Evolutionary conservation across 1,284 basidiomycete genomes (phyloP).

Genomic region (Tranzscheliella williamsii): DNA sequence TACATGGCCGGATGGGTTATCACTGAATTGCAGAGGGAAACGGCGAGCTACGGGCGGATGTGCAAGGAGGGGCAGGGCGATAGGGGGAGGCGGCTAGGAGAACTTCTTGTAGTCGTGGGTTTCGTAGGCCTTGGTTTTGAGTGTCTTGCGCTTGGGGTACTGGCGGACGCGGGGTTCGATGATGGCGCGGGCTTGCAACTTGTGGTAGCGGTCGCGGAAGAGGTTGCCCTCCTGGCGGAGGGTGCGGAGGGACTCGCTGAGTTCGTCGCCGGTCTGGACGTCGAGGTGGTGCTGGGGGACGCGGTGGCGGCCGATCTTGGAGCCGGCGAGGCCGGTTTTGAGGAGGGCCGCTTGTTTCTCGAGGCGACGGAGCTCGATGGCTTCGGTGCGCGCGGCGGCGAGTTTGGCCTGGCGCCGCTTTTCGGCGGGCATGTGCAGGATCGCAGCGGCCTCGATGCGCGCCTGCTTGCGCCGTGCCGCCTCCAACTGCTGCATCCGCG

Average conservation of each 20-base stretch:
- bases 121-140: constrained; percentile 27
- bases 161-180: constrained; percentile 70
- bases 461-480: constrained; percentile 26
- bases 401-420: constrained; percentile 18
- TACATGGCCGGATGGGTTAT: no score
- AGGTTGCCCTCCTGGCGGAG: constrained; percentile 92
- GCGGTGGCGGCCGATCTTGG: constrained; percentile 37
- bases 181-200: constrained; percentile 75
- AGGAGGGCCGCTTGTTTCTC: constrained; percentile 23
- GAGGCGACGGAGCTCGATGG: constrained; percentile 16
- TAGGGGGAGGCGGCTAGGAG: neutral
- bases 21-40: no score
- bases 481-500: constrained; percentile 6
- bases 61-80: neutral
- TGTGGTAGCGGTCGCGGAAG: constrained; percentile 84
- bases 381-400: constrained; percentile 18
- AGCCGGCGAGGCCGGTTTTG: constrained; percentile 37
- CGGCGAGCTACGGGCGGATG: neutral
- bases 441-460: constrained; percentile 25
- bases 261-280: constrained; percentile 88
- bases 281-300: constrained; percentile 61
- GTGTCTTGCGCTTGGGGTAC: constrained; percentile 5
- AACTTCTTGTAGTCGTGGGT: constrained; percentile 46
- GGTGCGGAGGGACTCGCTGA: constrained; percentile 80
- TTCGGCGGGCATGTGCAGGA: constrained; percentile 35